A percentile compares a stretch with the other conserved stretches of the same genome.
Conservation (phyloP, 371 early-diverging fungal species). For the Mucor velutinosus region DNA sequence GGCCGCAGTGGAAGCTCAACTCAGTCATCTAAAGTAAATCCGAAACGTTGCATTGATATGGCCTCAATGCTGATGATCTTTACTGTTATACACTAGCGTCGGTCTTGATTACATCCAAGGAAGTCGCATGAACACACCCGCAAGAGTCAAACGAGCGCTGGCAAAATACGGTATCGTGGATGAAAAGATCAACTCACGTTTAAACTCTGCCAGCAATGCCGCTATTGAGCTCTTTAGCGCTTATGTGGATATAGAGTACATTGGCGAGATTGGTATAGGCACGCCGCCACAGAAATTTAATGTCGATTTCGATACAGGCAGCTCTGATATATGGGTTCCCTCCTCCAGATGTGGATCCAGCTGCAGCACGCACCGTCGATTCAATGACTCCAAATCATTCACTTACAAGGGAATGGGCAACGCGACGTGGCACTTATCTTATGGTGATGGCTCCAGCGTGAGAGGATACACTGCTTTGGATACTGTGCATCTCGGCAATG, state of each 20-base stretch:
- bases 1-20: not conserved
- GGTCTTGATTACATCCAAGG: constrained; percentile 25
- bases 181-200: constrained; percentile 7
- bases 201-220: constrained; percentile 18
- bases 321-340: constrained; percentile 59
- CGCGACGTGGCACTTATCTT: constrained; percentile 37
- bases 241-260: constrained; percentile 51
- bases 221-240: constrained; percentile 32
- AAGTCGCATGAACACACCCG: constrained; percentile 30
- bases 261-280: constrained; percentile 55
- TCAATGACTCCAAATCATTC: constrained; percentile 25
- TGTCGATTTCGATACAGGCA: constrained; percentile 62
- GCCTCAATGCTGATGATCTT: no score
- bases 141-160: constrained; percentile 26
- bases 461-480: constrained; percentile 47
- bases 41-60: not conserved
- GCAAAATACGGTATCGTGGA: constrained; percentile 37
- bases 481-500: constrained; percentile 40
- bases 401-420: constrained; percentile 17
- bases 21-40: constrained; percentile 9
- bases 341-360: constrained; percentile 28
- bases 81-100: constrained; percentile 18
- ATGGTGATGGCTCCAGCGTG: constrained; percentile 59
- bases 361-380: constrained; percentile 33
- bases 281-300: constrained; percentile 57